A percentile compares a stretch with the other conserved stretches of the same genome.
Conservation (phyloP, 2,329 filamentous ascomycete species). For the Pyricularia sp. region DNA sequence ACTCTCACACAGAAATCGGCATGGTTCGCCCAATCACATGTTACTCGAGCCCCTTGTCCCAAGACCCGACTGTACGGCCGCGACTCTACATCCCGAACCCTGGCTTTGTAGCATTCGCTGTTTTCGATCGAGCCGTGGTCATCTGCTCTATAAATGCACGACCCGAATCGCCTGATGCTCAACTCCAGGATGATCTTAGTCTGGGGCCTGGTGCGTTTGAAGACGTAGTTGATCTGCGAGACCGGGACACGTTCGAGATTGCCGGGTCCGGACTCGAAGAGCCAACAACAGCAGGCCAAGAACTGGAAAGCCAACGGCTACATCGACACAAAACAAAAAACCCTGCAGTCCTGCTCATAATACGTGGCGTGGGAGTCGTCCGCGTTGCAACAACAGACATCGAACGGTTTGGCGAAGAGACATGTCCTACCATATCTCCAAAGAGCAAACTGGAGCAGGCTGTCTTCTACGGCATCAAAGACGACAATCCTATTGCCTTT, state of each 20-base stretch:
- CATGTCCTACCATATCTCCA: constrained; percentile 58
- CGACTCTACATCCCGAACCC: constrained; percentile 70
- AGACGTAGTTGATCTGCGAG: constrained; percentile 74
- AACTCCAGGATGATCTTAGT: constrained; percentile 58
- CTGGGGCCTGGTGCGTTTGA: constrained; percentile 63
- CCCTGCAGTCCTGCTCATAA: constrained; percentile 50
- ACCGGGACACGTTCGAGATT: constrained; percentile 53
- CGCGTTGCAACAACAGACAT: constrained; percentile 50
- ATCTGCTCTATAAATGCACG: constrained; percentile 62
- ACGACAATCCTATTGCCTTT: constrained; percentile 83
- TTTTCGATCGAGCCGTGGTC: constrained; percentile 71
- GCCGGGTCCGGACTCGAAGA: constrained; percentile 57
- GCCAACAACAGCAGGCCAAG: constrained; percentile 25
- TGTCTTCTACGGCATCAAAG: constrained; percentile 78
- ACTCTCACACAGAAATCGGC: constrained; percentile 44
- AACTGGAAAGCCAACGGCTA: constrained; percentile 36
- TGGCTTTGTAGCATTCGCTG: constrained; percentile 69
- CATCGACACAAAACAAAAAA: constrained; percentile 49
- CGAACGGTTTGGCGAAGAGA: constrained; percentile 48
- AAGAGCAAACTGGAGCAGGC: constrained; percentile 91
- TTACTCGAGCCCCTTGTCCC: constrained; percentile 45
- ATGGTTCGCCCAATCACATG: constrained; percentile 60
- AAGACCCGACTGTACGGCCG: constrained; percentile 37
- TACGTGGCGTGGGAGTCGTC: constrained; percentile 53
- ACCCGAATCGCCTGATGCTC: constrained; percentile 64